Evolutionary conservation across 257 asterid genomes (phyloP).

Genomic region (Solanum chiquidenum): DNA sequence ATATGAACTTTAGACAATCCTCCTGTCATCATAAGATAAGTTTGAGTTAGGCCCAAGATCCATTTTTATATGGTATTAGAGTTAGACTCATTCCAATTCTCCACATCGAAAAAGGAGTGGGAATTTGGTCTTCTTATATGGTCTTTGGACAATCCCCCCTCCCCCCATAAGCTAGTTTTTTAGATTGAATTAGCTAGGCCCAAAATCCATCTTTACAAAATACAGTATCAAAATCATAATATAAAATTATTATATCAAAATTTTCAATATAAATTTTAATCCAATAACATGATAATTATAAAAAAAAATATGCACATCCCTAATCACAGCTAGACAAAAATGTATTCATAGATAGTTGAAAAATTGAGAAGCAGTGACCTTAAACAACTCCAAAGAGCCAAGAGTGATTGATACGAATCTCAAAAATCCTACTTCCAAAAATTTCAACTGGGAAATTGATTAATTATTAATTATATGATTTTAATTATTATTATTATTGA

Average conservation of each 20-base stretch:
- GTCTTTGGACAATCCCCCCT: background rate
- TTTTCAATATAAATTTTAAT: background rate
- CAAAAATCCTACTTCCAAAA: background rate
- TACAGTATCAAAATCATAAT: background rate
- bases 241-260: background rate
- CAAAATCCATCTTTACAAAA: background rate
- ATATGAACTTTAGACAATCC: background rate
- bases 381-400: background rate
- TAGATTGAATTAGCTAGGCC: background rate
- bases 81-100: background rate
- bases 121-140: too few relatives aligned
- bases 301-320: background rate
- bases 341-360: background rate
- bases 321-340: background rate
- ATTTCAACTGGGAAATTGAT: background rate
- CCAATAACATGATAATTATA: background rate
- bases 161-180: background rate
- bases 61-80: too few relatives aligned
- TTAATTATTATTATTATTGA: too few relatives aligned
- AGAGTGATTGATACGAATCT: background rate
- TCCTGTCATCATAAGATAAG: background rate
- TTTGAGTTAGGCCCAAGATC: background rate
- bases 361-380: background rate
- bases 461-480: too few relatives aligned
- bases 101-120: background rate